phyloP scores from a whole-genome alignment of 495 filamentous ascomycete species.

The Jackrogersella minutella region DNA sequence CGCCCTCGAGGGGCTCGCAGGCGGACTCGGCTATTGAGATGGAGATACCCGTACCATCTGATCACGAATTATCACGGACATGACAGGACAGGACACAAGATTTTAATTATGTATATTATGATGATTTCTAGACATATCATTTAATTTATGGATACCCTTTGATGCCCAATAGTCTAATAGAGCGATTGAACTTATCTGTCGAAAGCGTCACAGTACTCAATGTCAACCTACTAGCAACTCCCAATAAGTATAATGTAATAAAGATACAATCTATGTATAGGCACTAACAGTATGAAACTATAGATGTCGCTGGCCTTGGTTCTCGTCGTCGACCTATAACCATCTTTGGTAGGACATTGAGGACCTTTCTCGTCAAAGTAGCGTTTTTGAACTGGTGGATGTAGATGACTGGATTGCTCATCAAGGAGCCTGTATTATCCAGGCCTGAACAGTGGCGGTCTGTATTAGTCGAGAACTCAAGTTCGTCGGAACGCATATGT shows the following conservation, averaged over 20 bases:
- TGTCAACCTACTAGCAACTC: too few species aligned
- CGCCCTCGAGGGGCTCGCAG: slow-evolving; percentile 11
- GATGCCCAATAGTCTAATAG: too few species aligned
- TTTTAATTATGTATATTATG: slow-evolving; percentile 26
- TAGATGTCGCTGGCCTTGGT: too few species aligned
- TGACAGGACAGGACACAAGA: slow-evolving; percentile 6
- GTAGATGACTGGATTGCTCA: not conserved
- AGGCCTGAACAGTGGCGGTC: not conserved
- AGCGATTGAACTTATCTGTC: too few species aligned
- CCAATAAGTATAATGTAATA: too few species aligned
- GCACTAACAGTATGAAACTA: too few species aligned
- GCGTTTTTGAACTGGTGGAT: slow-evolving; percentile 1
- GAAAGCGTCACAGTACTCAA: too few species aligned
- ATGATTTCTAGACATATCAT: not conserved
- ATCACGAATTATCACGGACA: not conserved
- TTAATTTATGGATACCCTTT: not conserved
- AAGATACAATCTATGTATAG: too few species aligned
- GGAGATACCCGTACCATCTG: slow-evolving; percentile 7
- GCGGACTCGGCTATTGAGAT: slow-evolving; percentile 30
- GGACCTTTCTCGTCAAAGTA: not conserved
- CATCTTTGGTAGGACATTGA: not conserved
- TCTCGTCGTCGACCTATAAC: too few species aligned
- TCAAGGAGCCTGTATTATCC: not conserved
- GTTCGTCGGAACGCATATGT: not conserved
- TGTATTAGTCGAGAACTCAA: not conserved